Conservation (phyloP, 2,329 filamentous ascomycete species). For the Aspergillus thermomutatus region DNA sequence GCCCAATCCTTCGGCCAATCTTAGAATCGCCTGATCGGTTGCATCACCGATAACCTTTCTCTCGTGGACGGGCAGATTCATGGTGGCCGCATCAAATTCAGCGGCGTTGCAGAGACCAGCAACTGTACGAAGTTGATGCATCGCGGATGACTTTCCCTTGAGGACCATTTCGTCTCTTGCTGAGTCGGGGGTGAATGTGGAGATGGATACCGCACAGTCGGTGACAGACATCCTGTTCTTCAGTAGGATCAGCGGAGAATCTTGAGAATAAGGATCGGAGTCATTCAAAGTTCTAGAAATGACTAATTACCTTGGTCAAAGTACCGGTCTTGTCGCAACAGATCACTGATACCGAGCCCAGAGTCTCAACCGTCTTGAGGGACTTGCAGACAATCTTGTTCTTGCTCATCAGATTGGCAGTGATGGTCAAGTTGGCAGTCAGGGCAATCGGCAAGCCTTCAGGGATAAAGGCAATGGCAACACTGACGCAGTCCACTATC, state of each 20-base stretch:
- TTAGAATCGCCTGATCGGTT: conserved; percentile 70
- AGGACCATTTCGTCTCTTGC: conserved; percentile 45
- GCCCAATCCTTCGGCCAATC: conserved; percentile 65
- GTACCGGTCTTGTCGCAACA: conserved; percentile 73
- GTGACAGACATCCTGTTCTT: conserved; percentile 72
- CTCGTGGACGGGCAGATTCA: conserved; percentile 56
- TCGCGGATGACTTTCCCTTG: conserved; percentile 32
- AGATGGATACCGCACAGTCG: conserved; percentile 60
- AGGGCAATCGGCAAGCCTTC: conserved; percentile 70
- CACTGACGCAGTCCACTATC: conserved; percentile 69
- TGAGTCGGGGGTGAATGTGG: conserved; percentile 50
- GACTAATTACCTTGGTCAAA: conserved; percentile 12
- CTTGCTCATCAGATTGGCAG: conserved; percentile 71
- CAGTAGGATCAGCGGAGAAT: not conserved
- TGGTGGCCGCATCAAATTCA: conserved; percentile 67
- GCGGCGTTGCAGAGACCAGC: conserved; percentile 71
- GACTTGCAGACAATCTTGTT: conserved; percentile 78
- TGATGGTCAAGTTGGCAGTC: conserved; percentile 69
- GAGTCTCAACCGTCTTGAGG: conserved; percentile 72
- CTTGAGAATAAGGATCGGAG: not conserved
- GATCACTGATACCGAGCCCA: conserved; percentile 69
- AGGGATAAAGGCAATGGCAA: conserved; percentile 73
- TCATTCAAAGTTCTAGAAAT: not conserved
- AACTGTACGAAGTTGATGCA: conserved; percentile 60
- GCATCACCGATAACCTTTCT: conserved; percentile 70